Conservation (phyloP, 768 basidiomycete species). For the Auriculariales sp. region DNA sequence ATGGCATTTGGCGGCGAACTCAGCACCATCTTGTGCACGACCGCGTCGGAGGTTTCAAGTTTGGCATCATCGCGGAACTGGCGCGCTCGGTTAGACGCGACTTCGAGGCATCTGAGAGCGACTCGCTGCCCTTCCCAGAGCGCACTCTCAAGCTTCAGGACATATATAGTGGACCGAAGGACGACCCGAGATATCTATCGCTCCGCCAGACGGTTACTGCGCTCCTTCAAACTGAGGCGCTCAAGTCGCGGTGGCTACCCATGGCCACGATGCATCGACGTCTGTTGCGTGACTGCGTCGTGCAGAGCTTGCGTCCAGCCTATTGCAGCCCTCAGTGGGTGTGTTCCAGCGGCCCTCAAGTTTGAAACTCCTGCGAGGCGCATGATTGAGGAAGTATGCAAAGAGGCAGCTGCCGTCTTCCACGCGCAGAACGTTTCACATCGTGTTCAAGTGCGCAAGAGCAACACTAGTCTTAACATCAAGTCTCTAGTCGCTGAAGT, state of each 20-base stretch:
- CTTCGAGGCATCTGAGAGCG: slow-evolving; percentile 41
- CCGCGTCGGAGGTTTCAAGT: slow-evolving; percentile 55
- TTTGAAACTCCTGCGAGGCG: slow-evolving; percentile 24
- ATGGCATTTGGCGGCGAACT: slow-evolving; percentile 52
- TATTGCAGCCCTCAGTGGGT: slow-evolving; percentile 66
- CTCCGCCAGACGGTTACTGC: slow-evolving; percentile 57
- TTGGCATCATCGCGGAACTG: slow-evolving; percentile 65
- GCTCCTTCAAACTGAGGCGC: slow-evolving; percentile 37
- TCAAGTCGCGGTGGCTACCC: slow-evolving; percentile 51
- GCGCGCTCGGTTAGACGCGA: slow-evolving; percentile 39
- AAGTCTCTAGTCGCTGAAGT: slow-evolving; percentile 12
- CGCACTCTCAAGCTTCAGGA: slow-evolving; percentile 36
- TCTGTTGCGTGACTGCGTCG: slow-evolving; percentile 68
- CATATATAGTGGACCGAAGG: slow-evolving; percentile 22
- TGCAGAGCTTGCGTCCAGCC: slow-evolving; percentile 77
- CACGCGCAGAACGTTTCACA: slow-evolving; percentile 16
- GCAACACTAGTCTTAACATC: slow-evolving; percentile 19
- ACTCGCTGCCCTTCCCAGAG: slow-evolving; percentile 18
- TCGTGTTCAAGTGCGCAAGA: slow-evolving; percentile 13
- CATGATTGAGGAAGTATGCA: slow-evolving; percentile 40
- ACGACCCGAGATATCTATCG: slow-evolving; percentile 34
- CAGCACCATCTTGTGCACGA: slow-evolving; percentile 49
- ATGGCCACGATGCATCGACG: slow-evolving; percentile 50
- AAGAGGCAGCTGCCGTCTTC: slow-evolving; percentile 58
- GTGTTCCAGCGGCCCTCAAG: slow-evolving; percentile 67